phyloP scores from a whole-genome alignment of 352 stramenopile species.

The Phytophthora pini region DNA sequence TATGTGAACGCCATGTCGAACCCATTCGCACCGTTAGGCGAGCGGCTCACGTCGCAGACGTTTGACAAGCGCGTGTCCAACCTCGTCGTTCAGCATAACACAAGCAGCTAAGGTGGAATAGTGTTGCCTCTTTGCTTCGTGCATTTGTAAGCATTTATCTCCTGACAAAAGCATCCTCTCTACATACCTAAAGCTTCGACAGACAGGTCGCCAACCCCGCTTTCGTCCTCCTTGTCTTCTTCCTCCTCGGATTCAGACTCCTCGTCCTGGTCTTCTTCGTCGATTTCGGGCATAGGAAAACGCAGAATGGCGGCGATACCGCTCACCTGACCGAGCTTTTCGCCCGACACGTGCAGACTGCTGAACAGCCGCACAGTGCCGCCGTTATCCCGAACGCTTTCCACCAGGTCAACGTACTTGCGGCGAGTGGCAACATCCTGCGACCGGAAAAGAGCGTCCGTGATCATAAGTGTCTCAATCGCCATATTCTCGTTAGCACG shows the following conservation, averaged over 20 bases:
- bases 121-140: constrained; percentile 11
- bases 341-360: constrained; percentile 94
- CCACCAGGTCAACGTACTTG: constrained; percentile 95
- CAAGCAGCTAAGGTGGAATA: constrained; percentile 31
- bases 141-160: constrained; percentile 16
- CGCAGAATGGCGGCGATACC: constrained; percentile 96
- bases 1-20: constrained; percentile 91
- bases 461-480: constrained; percentile 96
- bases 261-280: constrained; percentile 89
- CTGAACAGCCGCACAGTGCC: constrained; percentile 95
- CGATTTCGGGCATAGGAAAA: constrained; percentile 97
- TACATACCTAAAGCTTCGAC: constrained; percentile 72
- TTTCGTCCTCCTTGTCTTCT: constrained; percentile 48
- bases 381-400: constrained; percentile 92
- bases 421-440: constrained; percentile 90
- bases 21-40: constrained; percentile 80
- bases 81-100: constrained; percentile 81
- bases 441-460: constrained; percentile 94
- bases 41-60: constrained; percentile 78
- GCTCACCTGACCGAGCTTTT: constrained; percentile 95
- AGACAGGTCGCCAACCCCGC: constrained; percentile 69
- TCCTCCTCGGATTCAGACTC: constrained; percentile 52
- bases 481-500: constrained; percentile 93
- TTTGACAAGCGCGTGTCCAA: constrained; percentile 85
- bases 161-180: constrained; percentile 6